Conservation (phyloP, 2,329 filamentous ascomycete species). For the Geoglossum cookeanum region DNA sequence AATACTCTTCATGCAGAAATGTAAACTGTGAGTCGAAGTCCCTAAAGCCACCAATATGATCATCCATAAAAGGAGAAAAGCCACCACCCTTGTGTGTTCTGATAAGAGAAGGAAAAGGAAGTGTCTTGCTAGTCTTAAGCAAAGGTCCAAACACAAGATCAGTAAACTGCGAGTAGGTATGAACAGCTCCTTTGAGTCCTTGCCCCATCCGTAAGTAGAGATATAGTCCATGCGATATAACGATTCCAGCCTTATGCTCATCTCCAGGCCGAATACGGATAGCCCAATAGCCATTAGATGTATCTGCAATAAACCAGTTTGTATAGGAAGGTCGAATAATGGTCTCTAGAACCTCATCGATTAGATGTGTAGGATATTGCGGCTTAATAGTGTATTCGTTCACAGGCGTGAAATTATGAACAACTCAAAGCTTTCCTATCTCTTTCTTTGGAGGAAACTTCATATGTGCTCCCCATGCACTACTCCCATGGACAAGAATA, state of each 20-base stretch:
- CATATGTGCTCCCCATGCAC: neutral
- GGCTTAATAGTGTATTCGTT: constrained; percentile 1
- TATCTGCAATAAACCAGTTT: neutral
- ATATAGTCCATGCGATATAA: neutral
- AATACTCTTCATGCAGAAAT: neutral
- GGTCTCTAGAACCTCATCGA: neutral
- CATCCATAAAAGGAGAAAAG: neutral
- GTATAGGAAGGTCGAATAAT: neutral
- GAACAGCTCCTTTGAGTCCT: neutral
- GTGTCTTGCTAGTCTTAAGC: neutral
- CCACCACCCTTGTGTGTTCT: neutral
- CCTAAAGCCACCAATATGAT: neutral
- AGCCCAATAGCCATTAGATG: neutral
- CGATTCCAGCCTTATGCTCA: neutral
- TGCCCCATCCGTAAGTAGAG: neutral
- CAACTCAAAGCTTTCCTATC: neutral
- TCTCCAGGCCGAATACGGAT: neutral
- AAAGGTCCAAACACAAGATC: constrained; percentile 3
- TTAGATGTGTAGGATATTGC: neutral
- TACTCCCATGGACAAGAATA: neutral
- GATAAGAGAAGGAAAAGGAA: neutral
- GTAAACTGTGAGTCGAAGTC: neutral
- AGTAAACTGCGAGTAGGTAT: neutral
- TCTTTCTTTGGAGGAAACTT: neutral
- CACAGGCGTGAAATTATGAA: neutral